These are phyloP conservation scores for Zalerion maritima DNA, from an alignment of 495 filamentous ascomycete species.

Conservation along the genomic window DNA sequence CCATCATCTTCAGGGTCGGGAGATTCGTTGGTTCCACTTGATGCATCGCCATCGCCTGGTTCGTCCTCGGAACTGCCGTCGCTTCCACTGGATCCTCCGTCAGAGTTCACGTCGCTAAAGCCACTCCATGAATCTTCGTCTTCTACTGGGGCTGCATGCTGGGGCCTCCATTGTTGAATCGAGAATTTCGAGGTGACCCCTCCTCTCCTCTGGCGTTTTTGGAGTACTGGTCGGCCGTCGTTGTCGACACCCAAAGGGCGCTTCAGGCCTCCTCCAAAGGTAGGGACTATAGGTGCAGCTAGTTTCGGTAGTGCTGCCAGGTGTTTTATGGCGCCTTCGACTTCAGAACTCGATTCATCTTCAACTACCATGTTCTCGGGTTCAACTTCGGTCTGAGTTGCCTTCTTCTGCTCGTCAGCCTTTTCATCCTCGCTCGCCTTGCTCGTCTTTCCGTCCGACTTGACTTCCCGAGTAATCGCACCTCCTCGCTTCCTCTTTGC, in stretches of 20 bases:
- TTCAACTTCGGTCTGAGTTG: constrained; percentile 3
- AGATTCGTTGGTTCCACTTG: constrained; percentile 10
- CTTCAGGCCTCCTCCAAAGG: constrained; percentile 72
- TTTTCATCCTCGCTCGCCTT: constrained; percentile 19
- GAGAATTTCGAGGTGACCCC: constrained; percentile 33
- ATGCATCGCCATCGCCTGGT: constrained; percentile 11
- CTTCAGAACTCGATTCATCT: background rate
- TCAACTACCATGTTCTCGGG: background rate
- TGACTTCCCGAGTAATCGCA: too few species aligned
- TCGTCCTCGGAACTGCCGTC: constrained; percentile 8
- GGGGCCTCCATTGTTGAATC: constrained; percentile 15
- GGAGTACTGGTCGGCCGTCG: constrained; percentile 64
- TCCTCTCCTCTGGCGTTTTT: constrained; percentile 46
- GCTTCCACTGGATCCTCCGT: constrained; percentile 4
- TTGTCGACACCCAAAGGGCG: constrained; percentile 66
- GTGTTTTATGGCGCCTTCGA: constrained; percentile 1
- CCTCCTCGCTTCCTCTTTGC: constrained; percentile 22
- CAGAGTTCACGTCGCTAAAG: constrained; percentile 12
- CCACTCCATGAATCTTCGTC: constrained; percentile 26
- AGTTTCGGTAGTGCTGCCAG: constrained; percentile 4
- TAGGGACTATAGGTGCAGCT: constrained; percentile 11
- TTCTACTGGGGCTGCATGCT: constrained; percentile 9
- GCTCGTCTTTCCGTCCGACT: constrained; percentile 7
- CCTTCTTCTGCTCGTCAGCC: constrained; percentile 5
- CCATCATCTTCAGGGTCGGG: constrained; percentile 15